Evolutionary conservation across 1,139 yeast genomes (phyloP), one percentile per base, ranked within the genome.

Genomic region (Candida neerlandica): DNA sequence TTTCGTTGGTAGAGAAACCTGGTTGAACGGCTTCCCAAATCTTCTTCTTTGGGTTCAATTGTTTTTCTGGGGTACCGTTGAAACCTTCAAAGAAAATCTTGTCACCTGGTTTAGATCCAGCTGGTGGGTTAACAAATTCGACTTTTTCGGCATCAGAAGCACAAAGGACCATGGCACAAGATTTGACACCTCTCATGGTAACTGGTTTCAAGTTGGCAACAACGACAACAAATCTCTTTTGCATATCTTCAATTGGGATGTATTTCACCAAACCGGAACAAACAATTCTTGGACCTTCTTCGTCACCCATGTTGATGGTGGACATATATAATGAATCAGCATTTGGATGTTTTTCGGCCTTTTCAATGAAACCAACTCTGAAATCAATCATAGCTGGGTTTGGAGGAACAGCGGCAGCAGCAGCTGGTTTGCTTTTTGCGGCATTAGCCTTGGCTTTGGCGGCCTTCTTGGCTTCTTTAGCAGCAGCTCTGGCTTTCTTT

Each of bases 41-140:
- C 82, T 95, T 95, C 88, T 94, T 95, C 85, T 95, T 95, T 61
- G 99, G 99, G 75, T 94, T 92, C 71, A 95, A 80, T 66, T 86
- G 95, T 66, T 90, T 83, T 71, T 91, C 96, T 57, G 99, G 99
- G 50, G 81, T 82, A 56, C 89, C 89, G 62, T 90, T 86, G 69
- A 77, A 91, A 52, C 89, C 95, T 73, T 91, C 97, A 64, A 95
- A 94, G 81, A 89, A 91, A 57, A 94, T 81, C 78, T 91, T 91
- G 72, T 95, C 99, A 72, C 99, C 99, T 12, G 99, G 85, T 74
- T 89, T 82, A 43, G 96, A 82, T n/a, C 92, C 96, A 39, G 82
- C 83, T 57, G 99, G 99, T 52, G 98, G 98, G 69, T 87, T 86
- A 58, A 94, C 95, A 62, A 95, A 90, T 72, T 95, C 98, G 50